A percentile compares a stretch with the other conserved stretches of the same genome.
phyloP scores from a whole-genome alignment of 345 rosid genomes.

The Lagerstroemia speciosa region DNA sequence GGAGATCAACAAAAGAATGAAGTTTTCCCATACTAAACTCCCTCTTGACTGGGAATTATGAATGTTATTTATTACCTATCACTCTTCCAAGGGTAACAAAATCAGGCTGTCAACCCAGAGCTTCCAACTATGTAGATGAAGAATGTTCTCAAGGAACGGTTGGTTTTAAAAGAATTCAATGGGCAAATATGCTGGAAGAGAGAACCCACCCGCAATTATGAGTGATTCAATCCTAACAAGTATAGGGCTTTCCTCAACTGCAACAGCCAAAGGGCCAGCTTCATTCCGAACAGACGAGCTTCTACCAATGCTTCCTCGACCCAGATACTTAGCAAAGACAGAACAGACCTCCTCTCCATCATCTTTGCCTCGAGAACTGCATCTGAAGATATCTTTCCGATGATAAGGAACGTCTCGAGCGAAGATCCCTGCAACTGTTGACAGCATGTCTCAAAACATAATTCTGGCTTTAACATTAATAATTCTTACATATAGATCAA shows the following conservation, averaged over 20 bases:
- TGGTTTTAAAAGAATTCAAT: background rate
- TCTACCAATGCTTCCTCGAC: slow-evolving; percentile 53
- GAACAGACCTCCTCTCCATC: slow-evolving; percentile 45
- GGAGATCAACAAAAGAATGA: background rate
- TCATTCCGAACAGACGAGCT: slow-evolving; percentile 60
- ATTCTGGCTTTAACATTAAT: background rate
- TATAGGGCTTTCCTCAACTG: slow-evolving; percentile 48
- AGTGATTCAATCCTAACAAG: slow-evolving; percentile 13
- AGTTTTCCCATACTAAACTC: background rate
- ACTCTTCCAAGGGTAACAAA: slow-evolving; percentile 1
- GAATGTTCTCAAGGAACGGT: slow-evolving; percentile 12
- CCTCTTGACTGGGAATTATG: background rate
- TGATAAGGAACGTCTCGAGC: slow-evolving; percentile 57
- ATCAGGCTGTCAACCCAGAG: slow-evolving; percentile 14
- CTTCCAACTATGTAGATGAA: slow-evolving; percentile 14
- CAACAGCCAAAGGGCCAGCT: slow-evolving; percentile 56
- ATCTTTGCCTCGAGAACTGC: slow-evolving; percentile 77
- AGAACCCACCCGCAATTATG: background rate
- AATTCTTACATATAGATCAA: background rate
- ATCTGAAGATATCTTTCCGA: slow-evolving; percentile 73
- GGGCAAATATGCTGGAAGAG: background rate
- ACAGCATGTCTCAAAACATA: background rate
- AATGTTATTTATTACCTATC: background rate
- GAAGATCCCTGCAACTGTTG: slow-evolving; percentile 70
- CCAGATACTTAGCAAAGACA: slow-evolving; percentile 40